A percentile compares a stretch with the other conserved stretches of the same genome.
phyloP scores from a whole-genome alignment of 1,284 basidiomycete genomes.

The Prillingera fragicola region DNA sequence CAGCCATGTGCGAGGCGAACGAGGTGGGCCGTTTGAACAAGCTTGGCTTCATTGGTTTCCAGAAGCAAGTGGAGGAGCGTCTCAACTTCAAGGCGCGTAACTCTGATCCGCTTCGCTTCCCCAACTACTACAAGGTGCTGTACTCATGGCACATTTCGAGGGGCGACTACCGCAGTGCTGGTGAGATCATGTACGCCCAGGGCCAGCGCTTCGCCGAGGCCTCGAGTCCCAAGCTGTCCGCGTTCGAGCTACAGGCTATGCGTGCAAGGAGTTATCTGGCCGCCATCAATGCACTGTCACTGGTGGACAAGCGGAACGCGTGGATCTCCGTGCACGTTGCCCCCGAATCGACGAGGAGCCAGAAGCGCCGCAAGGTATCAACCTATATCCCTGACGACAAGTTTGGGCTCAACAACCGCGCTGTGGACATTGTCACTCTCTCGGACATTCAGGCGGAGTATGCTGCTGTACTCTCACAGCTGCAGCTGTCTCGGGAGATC shows the following conservation, averaged over 20 bases:
- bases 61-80: constrained; percentile 80
- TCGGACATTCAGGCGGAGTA: constrained; percentile 81
- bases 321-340: constrained; percentile 64
- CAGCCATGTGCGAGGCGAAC: constrained; percentile 88
- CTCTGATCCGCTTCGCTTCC: constrained; percentile 75
- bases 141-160: constrained; percentile 86
- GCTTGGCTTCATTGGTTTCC: constrained; percentile 79
- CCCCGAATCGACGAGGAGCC: constrained; percentile 32
- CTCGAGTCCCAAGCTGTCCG: constrained; percentile 29
- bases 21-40: constrained; percentile 71
- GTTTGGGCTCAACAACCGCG: constrained; percentile 55
- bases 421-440: constrained; percentile 73
- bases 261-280: constrained; percentile 77
- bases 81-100: constrained; percentile 93
- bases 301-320: constrained; percentile 73
- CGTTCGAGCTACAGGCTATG: constrained; percentile 61
- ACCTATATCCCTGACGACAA: constrained; percentile 72
- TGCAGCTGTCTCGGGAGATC: constrained; percentile 65
- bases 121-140: constrained; percentile 87
- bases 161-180: constrained; percentile 82
- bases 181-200: constrained; percentile 88
- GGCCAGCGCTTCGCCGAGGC: constrained; percentile 67
- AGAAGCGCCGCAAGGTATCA: constrained; percentile 66
- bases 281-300: constrained; percentile 80
- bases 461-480: constrained; percentile 67